These are phyloP conservation scores for Populus hybrid DNA, from an alignment of 441 rosid species.

Conservation along the genomic window DNA sequence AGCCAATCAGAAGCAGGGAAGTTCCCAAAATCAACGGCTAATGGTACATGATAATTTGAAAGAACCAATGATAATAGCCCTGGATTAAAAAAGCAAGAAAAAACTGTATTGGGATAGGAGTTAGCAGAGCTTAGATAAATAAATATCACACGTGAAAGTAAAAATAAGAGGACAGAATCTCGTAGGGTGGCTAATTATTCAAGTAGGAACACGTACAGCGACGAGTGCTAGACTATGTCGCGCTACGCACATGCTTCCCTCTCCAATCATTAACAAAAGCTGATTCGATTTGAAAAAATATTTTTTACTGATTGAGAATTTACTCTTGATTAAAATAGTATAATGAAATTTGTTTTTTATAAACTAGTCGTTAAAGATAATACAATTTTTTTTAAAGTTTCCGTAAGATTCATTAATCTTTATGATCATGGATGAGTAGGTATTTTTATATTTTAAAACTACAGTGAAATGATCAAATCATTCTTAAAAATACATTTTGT, in stretches of 20 bases:
- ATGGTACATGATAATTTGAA: background rate
- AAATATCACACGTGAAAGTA: background rate
- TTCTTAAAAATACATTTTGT: too few species aligned
- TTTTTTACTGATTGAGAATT: too few species aligned
- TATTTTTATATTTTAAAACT: too few species aligned
- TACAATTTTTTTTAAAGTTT: too few species aligned
- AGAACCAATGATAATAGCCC: background rate
- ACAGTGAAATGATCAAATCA: accelerated
- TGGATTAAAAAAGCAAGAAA: background rate
- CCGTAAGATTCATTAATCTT: too few species aligned
- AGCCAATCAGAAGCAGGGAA: background rate
- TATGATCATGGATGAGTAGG: too few species aligned
- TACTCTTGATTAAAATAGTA: too few species aligned
- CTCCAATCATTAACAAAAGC: background rate
- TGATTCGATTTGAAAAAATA: too few species aligned
- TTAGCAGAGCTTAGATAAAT: background rate
- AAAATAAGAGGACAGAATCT: constrained; percentile 13
- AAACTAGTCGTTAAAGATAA: too few species aligned
- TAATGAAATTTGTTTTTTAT: too few species aligned
- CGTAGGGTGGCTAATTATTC: constrained; percentile 4
- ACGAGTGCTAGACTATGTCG: background rate
- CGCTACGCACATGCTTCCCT: constrained; percentile 8
- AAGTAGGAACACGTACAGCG: background rate
- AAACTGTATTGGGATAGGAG: background rate
- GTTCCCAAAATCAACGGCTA: background rate